Evolutionary conservation across 495 filamentous ascomycete species (phyloP), one percentile per base, ranked within the genome.

Genomic region (Aspergillus carlsbadensis): DNA sequence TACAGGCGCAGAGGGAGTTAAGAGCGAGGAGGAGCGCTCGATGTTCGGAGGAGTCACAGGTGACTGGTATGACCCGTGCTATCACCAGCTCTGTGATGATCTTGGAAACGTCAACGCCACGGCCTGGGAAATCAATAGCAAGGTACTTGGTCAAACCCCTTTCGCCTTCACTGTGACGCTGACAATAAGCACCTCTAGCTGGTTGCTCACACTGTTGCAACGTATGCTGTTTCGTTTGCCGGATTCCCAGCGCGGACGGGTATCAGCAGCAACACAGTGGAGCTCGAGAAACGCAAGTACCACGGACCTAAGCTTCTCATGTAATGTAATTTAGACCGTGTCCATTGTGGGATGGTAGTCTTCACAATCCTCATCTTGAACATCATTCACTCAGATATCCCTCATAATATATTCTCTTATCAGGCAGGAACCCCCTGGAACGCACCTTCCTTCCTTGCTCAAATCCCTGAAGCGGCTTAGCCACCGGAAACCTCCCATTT

Each of bases 1-100:
- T 63, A 86, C 86, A 5, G 87, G 86, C 15, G 86, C 87, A 14
- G 87, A 89, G 64, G 79, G 69, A 2, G 58, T 81, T 60, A 90
- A 89, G 75, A 89, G 84, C 3, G 70, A 69, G 31, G 76, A 72
- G 49, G 77, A 88, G 65, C 81, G 69, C 10, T 57, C 51, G 15
- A 60, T 78, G 56, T 87, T 84, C 47, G 86, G 86, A 54, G 86
- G 86, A 46, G 45, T 72, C 35, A 84, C 79, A n/a, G 86, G 86
- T 40, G 72, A 79, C 14, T 70, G 74, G 42, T 81, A 77, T 56
- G 87, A 89, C 65, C 59, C 69, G n/a, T 84, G 86, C 68, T 89
- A 88, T 66, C 86, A 89, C 65, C 58, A 69, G 22, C 64, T 72
- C 0, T 76, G 78, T 5, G 87, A 89, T 68, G 76, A 73, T 36